Evolutionary conservation across 2,329 filamentous ascomycete species (phyloP), one percentile per base, ranked within the genome.

Genomic region (Zalaria obscura): DNA sequence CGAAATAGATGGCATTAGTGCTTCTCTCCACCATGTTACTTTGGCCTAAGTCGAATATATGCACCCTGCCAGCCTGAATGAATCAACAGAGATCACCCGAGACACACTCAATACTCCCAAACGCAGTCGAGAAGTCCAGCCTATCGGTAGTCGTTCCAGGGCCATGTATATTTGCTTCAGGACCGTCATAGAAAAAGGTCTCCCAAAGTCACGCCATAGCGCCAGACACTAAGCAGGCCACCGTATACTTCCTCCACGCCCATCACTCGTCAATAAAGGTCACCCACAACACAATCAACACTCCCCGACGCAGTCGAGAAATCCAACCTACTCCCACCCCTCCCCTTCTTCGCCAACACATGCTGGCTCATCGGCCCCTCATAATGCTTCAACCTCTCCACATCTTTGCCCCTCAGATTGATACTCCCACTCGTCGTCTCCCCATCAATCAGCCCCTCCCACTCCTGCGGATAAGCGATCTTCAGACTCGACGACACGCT

Each of bases 381-480:
- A 5, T 55, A 54, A 40, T 57, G 46, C 4, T 50, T 47, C 5
- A 58, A 38, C 1, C 62, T 45, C 37, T 62, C 49, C 5, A 67
- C 42, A 31, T 59, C 60, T 26, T 57, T 54, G 3, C 65, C 65
- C 18, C 53, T 48, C n/a, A 67, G 44, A 36, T 55, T 53, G 28
- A 67, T 43, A 18, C 50, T 55, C 1, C 65, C 64, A 40, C 51
- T 62, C 34, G 55, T 42, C n/a, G 54, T 56, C 18, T 52, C 53
- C 1, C 57, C 65, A 18, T 60, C 53, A 1, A 67, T 48, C 27
- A 48, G 45, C 4, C 64, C 65, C 35, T 61, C 57, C 65, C 65
- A 67, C 40, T 61, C 58, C 31, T 60, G 50, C 3, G 65, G 63
- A 44, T 67, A 67, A 1, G 47, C 47, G 5, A 68, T 39, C 5